These are phyloP conservation scores for Phytophthora pistaciae DNA, from an alignment of 352 stramenopile genomes.

Conservation along the genomic window DNA sequence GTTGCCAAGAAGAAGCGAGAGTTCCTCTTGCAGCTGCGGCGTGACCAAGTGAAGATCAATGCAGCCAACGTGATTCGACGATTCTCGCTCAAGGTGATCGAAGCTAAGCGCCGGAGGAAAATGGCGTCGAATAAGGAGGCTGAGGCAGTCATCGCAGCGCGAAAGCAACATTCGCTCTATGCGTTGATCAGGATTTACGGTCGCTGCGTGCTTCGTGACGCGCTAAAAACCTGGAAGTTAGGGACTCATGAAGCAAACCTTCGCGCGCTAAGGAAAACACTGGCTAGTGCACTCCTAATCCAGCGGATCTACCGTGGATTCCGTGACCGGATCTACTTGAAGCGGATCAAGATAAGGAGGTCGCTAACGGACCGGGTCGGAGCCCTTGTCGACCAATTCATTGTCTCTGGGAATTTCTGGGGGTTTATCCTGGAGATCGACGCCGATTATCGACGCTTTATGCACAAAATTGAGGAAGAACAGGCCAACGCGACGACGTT, in stretches of 20 bases:
- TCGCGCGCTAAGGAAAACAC: slow-evolving; percentile 25
- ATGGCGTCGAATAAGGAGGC: slow-evolving; percentile 6
- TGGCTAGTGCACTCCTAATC: slow-evolving; percentile 44
- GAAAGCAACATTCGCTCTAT: slow-evolving; percentile 14
- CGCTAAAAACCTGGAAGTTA: slow-evolving; percentile 48
- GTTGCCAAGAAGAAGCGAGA: slow-evolving; percentile 25
- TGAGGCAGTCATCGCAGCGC: neutral
- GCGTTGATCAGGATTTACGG: slow-evolving; percentile 13
- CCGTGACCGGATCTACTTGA: slow-evolving; percentile 52
- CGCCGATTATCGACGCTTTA: slow-evolving; percentile 63
- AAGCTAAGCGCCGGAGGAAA: slow-evolving; percentile 12
- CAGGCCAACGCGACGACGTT: slow-evolving; percentile 60
- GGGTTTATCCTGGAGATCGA: slow-evolving; percentile 68
- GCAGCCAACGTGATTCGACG: slow-evolving; percentile 36
- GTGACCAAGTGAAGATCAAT: slow-evolving; percentile 20
- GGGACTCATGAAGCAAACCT: slow-evolving; percentile 29
- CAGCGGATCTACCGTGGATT: slow-evolving; percentile 65
- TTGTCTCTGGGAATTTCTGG: slow-evolving; percentile 68
- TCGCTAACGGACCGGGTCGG: slow-evolving; percentile 54
- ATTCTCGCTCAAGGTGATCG: slow-evolving; percentile 41
- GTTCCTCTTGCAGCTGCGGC: slow-evolving; percentile 38
- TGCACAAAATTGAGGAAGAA: slow-evolving; percentile 52
- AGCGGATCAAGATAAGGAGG: slow-evolving; percentile 45
- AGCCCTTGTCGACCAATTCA: slow-evolving; percentile 53
- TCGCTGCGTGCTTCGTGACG: slow-evolving; percentile 22